Base-by-base conservation (phyloP, 805 yeast species). In the Diddensiella santjacobensis region DNA sequence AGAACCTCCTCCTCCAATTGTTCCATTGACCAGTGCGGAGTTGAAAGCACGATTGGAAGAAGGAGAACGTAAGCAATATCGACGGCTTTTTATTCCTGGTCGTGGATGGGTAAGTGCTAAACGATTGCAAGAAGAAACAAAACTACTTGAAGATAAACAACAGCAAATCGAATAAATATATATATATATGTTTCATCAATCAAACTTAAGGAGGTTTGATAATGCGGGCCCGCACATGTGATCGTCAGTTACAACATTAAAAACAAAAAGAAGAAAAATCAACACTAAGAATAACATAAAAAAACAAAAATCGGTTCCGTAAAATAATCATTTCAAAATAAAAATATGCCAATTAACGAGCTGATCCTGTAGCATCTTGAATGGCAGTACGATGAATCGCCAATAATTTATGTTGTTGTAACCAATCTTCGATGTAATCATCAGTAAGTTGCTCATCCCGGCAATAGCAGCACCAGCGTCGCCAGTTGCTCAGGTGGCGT, bases 341-440 rank as follows among this genome's bases (percentile, higher is more conserved):
- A 43, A 3, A 22, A 19, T 8, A 4, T 5, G 30, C 19, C 33
- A 33, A 6, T 37, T 18, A 26, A 13, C 31, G 31, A 26, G 31
- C 31, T 8, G 31, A 26, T n/a, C 22, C 48, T 3, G 48, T 47
- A 5, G 49, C 48, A 13, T 49, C 52, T 18, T 49, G 50, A 8
- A 56, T 40, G 26, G 59, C 59, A 18, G 48, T 42, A 22, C 52
- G 45, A 35, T 57, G 60, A 22, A 57, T 29, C 11, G 51, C 41
- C 31, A 51, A 51, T 31, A 60, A 48, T 36, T 57, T 51, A 43
- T 57, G 54, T 44, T 58, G 60, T 39, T 50, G 52, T 4, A 60
- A 54, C 64, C 64, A 60, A 39, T 60, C 63, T 39, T 55, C 58
- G 35, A 60, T 51, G 38, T 60, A 60, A 52, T 60, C 64, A 22